Conservation (phyloP, 345 rosid species). For the Sonneratia caseolaris region DNA sequence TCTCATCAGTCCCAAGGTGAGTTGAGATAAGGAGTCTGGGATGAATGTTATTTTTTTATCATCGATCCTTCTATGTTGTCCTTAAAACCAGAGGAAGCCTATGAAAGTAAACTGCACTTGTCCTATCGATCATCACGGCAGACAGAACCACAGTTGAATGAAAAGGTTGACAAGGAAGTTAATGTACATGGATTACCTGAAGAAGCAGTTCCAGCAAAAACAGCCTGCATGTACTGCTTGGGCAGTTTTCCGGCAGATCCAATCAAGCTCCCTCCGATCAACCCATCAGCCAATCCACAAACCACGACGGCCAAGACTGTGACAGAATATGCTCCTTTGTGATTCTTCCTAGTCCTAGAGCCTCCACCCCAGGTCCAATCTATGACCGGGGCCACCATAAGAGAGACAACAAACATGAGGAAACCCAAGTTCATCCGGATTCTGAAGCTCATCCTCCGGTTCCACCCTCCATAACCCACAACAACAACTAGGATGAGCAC, state of each 20-base stretch:
- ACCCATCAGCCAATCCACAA: slow-evolving; percentile 85
- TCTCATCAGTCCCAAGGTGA: neutral
- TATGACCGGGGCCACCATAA: slow-evolving; percentile 55
- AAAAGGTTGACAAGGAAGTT: neutral
- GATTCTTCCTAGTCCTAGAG: slow-evolving; percentile 12
- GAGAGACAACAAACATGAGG: slow-evolving; percentile 53
- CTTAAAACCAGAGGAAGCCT: neutral
- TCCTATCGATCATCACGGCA: neutral
- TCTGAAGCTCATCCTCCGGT: slow-evolving; percentile 44
- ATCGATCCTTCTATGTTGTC: neutral
- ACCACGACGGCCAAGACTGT: slow-evolving; percentile 58
- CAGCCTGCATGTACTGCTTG: slow-evolving; percentile 85
- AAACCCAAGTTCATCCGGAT: slow-evolving; percentile 74
- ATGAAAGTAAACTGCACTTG: neutral
- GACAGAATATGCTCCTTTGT: slow-evolving; percentile 28
- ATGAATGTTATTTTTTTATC: neutral
- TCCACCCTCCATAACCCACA: slow-evolving; percentile 48
- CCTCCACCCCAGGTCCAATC: slow-evolving; percentile 46
- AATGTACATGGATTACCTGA: slow-evolving; percentile 39
- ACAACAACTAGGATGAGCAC: slow-evolving; percentile 48
- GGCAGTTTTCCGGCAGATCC: slow-evolving; percentile 89
- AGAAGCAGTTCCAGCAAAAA: slow-evolving; percentile 92
- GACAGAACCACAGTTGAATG: neutral
- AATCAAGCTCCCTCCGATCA: slow-evolving; percentile 76
- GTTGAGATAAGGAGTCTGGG: neutral